Evolutionary conservation across 2,329 filamentous ascomycete genomes (phyloP), one percentile per base, ranked within the genome.

Genomic region (Calonectria pteridis): DNA sequence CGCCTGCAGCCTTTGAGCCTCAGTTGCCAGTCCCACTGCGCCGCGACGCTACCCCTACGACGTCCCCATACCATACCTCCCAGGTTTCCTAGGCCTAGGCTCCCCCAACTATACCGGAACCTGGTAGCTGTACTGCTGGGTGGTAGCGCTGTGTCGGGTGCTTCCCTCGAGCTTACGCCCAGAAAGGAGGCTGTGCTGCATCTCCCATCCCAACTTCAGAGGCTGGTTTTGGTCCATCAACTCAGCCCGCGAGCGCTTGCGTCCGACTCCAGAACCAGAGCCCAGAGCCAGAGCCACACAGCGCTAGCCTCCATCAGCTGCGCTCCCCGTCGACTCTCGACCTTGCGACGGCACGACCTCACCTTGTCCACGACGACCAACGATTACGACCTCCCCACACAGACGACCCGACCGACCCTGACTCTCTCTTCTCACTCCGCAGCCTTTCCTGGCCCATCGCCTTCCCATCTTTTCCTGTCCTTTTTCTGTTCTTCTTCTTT

Each of bases 1-100:
- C 70, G 46, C 64, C 62, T 77, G 76, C 71, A 79, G 71, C 75
- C 78, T 78, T 79, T 80, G 76, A 80, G 77, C 75, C 78, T 79
- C 77, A 77, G 77, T 70, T 71, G 43, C 31, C 67, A 79, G 77
- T 80, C 73, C 73, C 76, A 72, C 74, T 73, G 71, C 77, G 78
- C 77, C 69, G 78, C 75, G 43, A 67, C 65, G 67, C 67, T 70
- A 65, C 67, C 67, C 58, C 67, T 70, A 70, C 67, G 49, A 64
- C 58, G 59, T 49, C 40, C 59, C 59, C 59, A 64, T 64, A 64
- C 59, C 59, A 46, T 64, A 37, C 55, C 55, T 62, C 59, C 59
- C 59, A 49, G 59, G 59, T 64, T 49, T 49, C 59, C 59, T 33
- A 64, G 59, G 59, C 59, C 59, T 33, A 64, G 59, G 59, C 59